Conservation (phyloP, 306 rosid species). For the Fagus crenata region DNA sequence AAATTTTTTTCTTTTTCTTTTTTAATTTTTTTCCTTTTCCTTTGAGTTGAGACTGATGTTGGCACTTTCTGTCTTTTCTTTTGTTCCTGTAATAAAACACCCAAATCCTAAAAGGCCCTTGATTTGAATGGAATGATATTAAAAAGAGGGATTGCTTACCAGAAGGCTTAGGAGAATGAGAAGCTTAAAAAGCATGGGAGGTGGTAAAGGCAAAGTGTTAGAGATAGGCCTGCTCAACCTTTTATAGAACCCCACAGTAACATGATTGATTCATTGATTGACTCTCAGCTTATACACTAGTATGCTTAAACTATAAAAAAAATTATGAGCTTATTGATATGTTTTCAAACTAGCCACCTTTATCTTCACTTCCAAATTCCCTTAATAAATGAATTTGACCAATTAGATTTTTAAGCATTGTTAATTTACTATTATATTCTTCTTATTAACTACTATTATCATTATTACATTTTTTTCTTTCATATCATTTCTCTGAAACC, state of each 20-base stretch:
- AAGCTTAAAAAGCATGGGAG: conserved; percentile 32
- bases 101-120: conserved; percentile 57
- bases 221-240: conserved; percentile 22
- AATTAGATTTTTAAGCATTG: neutral
- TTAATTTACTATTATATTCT: no score
- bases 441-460: no score
- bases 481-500: no score
- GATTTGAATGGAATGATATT: conserved; percentile 36
- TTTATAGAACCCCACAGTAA: conserved; percentile 37
- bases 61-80: conserved; percentile 55
- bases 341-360: neutral
- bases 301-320: neutral
- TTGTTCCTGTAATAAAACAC: conserved; percentile 56
- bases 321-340: neutral
- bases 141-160: conserved; percentile 24
- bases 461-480: no score
- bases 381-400: neutral
- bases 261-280: conserved; percentile 68
- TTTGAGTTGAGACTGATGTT: conserved; percentile 26
- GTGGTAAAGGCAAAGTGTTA: conserved; percentile 30
- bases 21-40: conserved; percentile 4
- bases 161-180: conserved; percentile 28
- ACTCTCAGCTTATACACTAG: conserved; percentile 26
- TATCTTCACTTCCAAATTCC: neutral
- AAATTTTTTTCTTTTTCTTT: conserved; percentile 6